These are phyloP conservation scores for Serendipita sp. DNA, from an alignment of 768 basidiomycete genomes.

Conservation along the genomic window DNA sequence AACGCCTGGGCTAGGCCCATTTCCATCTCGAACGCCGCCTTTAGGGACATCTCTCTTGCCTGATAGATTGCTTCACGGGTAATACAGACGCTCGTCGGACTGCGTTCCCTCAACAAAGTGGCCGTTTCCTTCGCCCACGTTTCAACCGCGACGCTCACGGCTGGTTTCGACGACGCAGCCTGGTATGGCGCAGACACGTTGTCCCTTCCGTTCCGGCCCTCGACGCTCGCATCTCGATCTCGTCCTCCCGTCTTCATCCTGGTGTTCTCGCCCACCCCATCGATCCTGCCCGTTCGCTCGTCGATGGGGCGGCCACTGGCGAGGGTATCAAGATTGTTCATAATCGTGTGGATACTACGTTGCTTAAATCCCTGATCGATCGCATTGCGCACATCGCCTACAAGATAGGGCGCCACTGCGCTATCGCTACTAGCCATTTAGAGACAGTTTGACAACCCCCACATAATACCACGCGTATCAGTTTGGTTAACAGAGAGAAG, in stretches of 20 bases:
- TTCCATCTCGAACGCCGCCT: constrained; percentile 67
- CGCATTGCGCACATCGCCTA: constrained; percentile 51
- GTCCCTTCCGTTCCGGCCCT: neutral
- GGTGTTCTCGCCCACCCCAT: neutral
- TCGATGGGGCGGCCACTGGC: constrained; percentile 14
- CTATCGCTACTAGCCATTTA: neutral
- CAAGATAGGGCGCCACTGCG: constrained; percentile 32
- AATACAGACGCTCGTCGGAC: constrained; percentile 87
- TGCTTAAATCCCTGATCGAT: constrained; percentile 68
- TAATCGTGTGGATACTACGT: neutral
- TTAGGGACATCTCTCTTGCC: constrained; percentile 48
- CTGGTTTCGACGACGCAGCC: constrained; percentile 9
- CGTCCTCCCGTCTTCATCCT: neutral
- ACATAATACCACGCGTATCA: neutral
- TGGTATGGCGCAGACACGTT: neutral
- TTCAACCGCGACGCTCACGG: constrained; percentile 31
- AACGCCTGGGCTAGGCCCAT: constrained; percentile 77
- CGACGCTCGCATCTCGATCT: neutral
- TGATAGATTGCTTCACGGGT: constrained; percentile 63
- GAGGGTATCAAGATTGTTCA: constrained; percentile 19
- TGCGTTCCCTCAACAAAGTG: constrained; percentile 44
- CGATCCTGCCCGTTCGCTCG: too few relatives aligned
- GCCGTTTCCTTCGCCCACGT: constrained; percentile 66
- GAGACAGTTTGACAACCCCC: neutral
- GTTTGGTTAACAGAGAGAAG: neutral